Base-by-base conservation (phyloP, 1,284 basidiomycete species). In the Sphaerobolus stellatus region DNA sequence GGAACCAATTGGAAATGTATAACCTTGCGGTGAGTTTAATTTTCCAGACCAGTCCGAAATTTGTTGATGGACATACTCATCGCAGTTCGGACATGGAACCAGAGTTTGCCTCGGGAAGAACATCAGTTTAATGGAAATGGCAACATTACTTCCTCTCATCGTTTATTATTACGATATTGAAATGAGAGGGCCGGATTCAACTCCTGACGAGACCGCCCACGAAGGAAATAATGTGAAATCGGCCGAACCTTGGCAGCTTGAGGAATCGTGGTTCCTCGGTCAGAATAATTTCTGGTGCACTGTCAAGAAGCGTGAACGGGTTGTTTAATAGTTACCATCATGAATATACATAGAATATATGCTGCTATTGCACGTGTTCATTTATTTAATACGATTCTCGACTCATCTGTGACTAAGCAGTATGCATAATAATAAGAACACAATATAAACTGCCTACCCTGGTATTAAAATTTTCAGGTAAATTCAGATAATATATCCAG, bases 71-170 rank as follows among this genome's bases (percentile, higher is more conserved):
- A 47, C 27, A 9, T 47, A 5, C 22, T 46, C 5, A 29, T 28
- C 13, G 36, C 31, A 54, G 52, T 54, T 54, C 24, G 52, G 52
- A 18, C 52, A 54, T 36, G 52, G 52, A 16, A 40, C 30, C 14
- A 20, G 52, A 33, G 45, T 47, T 28, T 54, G 52, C 31, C 40
- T 54, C 25, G 52, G 52, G 13, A 54, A 54, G 36, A 54, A 54
- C 25, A 47, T 54, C 4, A 36, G 44, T 3, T 31, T 54, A 22
- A 48, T 54, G 52, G 52, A 54, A 18, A 54, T 54, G 52, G n/a
- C 52, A 7, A 54, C 47, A 27, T 34, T 54, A 27, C 36, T 54
- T 9, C 44, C 52, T 22, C 33, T 41, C 11, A 48, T 54, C 28
- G 31, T 54, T 7, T 48, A 54, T 27, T 34, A 27, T 18, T 54